These are phyloP conservation scores for Phytophthora sojae DNA, from an alignment of 352 stramenopile genomes.

Conservation along the genomic window DNA sequence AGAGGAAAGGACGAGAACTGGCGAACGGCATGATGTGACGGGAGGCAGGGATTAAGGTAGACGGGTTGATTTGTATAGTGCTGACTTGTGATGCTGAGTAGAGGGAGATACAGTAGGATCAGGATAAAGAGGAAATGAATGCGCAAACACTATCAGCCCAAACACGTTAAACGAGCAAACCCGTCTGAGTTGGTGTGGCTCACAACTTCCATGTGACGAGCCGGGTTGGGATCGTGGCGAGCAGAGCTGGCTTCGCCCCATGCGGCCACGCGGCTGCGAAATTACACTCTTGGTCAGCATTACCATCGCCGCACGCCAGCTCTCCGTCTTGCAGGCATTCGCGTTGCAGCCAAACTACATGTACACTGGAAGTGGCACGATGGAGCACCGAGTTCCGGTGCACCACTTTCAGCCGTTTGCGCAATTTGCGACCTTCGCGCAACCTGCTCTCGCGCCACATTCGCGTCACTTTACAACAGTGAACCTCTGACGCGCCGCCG, in stretches of 20 bases:
- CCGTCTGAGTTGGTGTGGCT: too few relatives aligned
- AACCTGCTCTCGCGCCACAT: constrained; percentile 9
- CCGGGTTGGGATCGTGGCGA: constrained; percentile 1
- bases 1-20: constrained; percentile 1
- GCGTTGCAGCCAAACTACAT: too few relatives aligned
- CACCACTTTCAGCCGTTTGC: constrained; percentile 32
- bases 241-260: neutral
- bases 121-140: constrained; percentile 14
- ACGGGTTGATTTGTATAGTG: constrained; percentile 10
- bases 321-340: neutral
- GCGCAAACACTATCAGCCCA: constrained; percentile 40
- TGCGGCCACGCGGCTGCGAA: neutral
- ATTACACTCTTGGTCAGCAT: neutral
- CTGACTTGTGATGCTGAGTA: neutral
- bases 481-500: constrained; percentile 6
- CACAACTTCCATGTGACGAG: constrained; percentile 24
- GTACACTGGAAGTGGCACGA: too few relatives aligned
- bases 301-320: neutral
- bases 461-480: constrained; percentile 1
- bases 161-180: too few relatives aligned
- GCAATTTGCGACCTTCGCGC: constrained; percentile 43
- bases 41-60: neutral
- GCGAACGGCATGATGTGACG: constrained; percentile 9
- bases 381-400: neutral
- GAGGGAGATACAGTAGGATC: neutral